A percentile compares a stretch with the other conserved stretches of the same genome.
These are phyloP conservation scores for Eucalyptus marginata DNA, from an alignment of 345 rosid genomes.

Conservation along the genomic window DNA sequence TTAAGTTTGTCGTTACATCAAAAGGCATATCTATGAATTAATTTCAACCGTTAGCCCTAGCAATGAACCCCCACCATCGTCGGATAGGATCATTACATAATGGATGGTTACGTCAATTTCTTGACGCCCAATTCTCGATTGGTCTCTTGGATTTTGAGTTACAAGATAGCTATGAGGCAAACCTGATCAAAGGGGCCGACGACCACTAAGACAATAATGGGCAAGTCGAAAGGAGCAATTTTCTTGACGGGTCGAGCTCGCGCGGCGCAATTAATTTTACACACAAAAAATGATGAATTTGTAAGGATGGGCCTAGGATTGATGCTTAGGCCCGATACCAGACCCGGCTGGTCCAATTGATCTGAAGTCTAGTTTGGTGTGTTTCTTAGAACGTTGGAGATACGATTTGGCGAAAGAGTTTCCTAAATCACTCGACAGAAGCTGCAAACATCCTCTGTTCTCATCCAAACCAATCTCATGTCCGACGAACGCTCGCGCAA, in stretches of 20 bases:
- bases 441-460: background rate
- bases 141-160: background rate
- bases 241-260: background rate
- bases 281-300: background rate
- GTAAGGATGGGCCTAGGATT: background rate
- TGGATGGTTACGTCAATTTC: background rate
- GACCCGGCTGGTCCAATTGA: background rate
- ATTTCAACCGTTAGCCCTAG: fast-evolving
- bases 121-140: background rate
- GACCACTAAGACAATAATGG: background rate
- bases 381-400: background rate
- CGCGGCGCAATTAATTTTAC: background rate
- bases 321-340: background rate
- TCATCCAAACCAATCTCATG: background rate
- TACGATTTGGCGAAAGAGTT: background rate
- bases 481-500: background rate
- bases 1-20: background rate
- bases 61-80: fast-evolving
- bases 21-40: fast-evolving
- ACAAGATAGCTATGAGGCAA: background rate
- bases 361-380: background rate
- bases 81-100: background rate
- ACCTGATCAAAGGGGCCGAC: fast-evolving
- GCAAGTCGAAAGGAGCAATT: background rate
- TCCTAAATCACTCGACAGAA: background rate